Conservation (phyloP, 371 early-diverging fungal species). For the Zychaea mexicana region DNA sequence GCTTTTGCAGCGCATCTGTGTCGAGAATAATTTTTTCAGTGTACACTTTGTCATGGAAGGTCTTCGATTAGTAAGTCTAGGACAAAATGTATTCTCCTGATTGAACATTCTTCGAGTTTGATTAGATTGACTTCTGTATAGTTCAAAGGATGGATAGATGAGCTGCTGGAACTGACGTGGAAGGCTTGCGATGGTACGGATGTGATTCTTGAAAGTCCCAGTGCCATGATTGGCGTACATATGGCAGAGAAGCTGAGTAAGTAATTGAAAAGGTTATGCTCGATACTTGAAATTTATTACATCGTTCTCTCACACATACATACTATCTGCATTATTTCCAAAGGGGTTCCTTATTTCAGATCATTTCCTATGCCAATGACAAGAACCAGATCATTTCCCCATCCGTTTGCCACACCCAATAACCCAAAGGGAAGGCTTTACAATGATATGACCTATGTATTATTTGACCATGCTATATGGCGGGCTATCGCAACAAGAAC, state of each 20-base stretch:
- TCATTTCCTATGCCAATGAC: slow-evolving; percentile 88
- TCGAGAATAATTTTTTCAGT: slow-evolving; percentile 78
- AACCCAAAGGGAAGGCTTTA: slow-evolving; percentile 68
- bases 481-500: slow-evolving; percentile 65
- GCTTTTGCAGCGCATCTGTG: slow-evolving; percentile 62
- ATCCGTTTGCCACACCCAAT: slow-evolving; percentile 78
- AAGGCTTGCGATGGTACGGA: slow-evolving; percentile 77
- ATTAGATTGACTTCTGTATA: slow-evolving; percentile 18
- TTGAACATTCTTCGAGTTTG: not conserved
- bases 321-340: not conserved
- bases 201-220: slow-evolving; percentile 76
- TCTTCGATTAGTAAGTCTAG: slow-evolving; percentile 39
- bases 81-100: no score
- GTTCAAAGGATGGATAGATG: slow-evolving; percentile 79
- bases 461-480: slow-evolving; percentile 82
- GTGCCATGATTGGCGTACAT: slow-evolving; percentile 80
- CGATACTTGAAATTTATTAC: not conserved
- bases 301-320: not conserved
- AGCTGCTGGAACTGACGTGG: slow-evolving; percentile 70
- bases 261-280: not conserved
- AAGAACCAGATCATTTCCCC: slow-evolving; percentile 78
- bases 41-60: slow-evolving; percentile 73
- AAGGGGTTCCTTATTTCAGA: slow-evolving; percentile 70
- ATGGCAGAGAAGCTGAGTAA: slow-evolving; percentile 73
- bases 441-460: slow-evolving; percentile 79